Evolutionary conservation across 352 stramenopile species (phyloP), one percentile per base, ranked within the genome.

Genomic region (Phytophthora pistaciae): DNA sequence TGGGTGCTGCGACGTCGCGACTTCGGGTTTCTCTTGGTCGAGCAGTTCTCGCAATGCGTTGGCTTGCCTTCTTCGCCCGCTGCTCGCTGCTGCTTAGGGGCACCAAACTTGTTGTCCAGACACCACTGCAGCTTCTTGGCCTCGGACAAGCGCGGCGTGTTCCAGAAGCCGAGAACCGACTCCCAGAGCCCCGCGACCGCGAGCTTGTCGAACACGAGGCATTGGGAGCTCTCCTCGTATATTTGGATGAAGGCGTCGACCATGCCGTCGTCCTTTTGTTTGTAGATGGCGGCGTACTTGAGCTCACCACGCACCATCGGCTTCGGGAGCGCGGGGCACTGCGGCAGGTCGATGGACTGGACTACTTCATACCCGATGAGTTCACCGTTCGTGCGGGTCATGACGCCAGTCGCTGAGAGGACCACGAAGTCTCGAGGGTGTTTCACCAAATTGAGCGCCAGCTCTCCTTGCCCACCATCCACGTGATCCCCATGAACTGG

Each of bases 311-410:
- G 63, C n/a, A 56, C 44, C 42, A 64, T 55, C 44, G 58, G 46
- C 60, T 68, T 54, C 3, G 54, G 31, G 4, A 62, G 55, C 16
- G 23, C 33, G 2, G 54, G 16, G 59, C 56, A 64, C n/a, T 61
- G 23, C 20, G 58, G 58, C 56, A 71, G 9, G 6, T 60, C 48
- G 13, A 87, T 67, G 38, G 83, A 84, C 59, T 87, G 77, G 10
- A 71, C 66, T 27, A 82, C 57, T 54, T 82, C 70, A 53, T 75
- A 82, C 33, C 74, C 74, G 27, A 82, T 60, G 10, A 42, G 44
- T 21, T 82, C 74, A 21, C 70, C 74, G 16, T 60, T 50, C 5
- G 23, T 38, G 1, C 48, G 55, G 11, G 27, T 60, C 8, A 80
- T 56, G 27, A 71, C 56, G 3, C 74, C 66, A n/a, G 66, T 75